phyloP scores from a whole-genome alignment of 805 yeast species.

The Clavispora phyllophila region DNA sequence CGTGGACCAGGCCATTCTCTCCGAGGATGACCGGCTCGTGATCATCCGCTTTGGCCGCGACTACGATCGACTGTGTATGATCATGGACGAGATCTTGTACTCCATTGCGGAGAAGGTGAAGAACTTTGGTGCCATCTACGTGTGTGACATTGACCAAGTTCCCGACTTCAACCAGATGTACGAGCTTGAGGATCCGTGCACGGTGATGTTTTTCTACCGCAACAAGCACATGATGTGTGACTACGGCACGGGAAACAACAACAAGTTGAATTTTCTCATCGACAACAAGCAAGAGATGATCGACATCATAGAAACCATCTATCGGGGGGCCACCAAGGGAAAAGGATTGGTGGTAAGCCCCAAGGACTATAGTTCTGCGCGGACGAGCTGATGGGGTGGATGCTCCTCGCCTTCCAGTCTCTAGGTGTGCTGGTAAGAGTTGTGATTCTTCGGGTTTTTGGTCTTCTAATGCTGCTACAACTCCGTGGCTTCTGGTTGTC shows the following conservation, averaged over 20 bases:
- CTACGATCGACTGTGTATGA: conserved; percentile 70
- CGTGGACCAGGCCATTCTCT: conserved; percentile 92
- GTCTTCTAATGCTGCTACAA: too few species aligned
- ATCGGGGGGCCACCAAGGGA: conserved; percentile 88
- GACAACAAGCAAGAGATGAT: conserved; percentile 84
- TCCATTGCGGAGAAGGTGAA: conserved; percentile 76
- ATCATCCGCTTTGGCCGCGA: conserved; percentile 87
- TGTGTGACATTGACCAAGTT: conserved; percentile 85
- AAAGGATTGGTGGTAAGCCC: conserved; percentile 89
- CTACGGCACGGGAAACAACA: conserved; percentile 96
- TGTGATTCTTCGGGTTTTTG: too few species aligned
- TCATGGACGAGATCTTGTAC: conserved; percentile 83
- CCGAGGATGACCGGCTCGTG: conserved; percentile 85
- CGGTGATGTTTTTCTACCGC: conserved; percentile 88
- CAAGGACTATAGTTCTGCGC: conserved; percentile 47
- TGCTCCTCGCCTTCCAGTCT: too few species aligned
- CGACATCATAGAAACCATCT: conserved; percentile 84
- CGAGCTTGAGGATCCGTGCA: conserved; percentile 83
- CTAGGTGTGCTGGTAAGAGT: too few species aligned
- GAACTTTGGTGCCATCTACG: conserved; percentile 82
- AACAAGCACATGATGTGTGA: conserved; percentile 98
- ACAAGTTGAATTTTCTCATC: conserved; percentile 75
- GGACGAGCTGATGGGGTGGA: conserved; percentile 10
- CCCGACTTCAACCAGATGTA: conserved; percentile 88
- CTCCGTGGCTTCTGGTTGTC: too few species aligned